phyloP scores from a whole-genome alignment of 1,139 yeast genomes.

The Lodderomyces parapsilosis region DNA sequence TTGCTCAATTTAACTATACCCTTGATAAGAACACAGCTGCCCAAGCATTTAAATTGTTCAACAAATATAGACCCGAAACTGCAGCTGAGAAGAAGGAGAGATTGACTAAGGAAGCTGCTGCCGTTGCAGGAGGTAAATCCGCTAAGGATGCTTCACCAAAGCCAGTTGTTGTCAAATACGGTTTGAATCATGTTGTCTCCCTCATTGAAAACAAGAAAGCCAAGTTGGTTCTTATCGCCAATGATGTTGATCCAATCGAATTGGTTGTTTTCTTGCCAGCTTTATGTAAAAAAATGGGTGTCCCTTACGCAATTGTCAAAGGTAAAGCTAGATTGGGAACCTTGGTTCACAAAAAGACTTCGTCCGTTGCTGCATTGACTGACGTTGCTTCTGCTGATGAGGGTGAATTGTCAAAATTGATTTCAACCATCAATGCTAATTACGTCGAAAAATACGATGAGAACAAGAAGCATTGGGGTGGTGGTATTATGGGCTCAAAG shows the following conservation, averaged over 20 bases:
- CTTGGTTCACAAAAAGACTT: constrained; percentile 94
- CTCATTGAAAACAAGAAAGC: constrained; percentile 98
- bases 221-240: constrained; percentile 92
- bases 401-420: constrained; percentile 87
- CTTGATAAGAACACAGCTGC: constrained; percentile 98
- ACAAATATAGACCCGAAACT: constrained; percentile 99
- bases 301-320: constrained; percentile 97
- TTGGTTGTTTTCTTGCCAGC: constrained; percentile 96
- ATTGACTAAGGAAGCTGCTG: constrained; percentile 98
- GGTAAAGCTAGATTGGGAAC: constrained; percentile 99
- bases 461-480: constrained; percentile 99
- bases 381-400: constrained; percentile 94
- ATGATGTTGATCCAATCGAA: constrained; percentile 98
- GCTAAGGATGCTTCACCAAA: constrained; percentile 94
- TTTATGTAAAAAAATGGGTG: constrained; percentile 98
- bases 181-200: constrained; percentile 97
- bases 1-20: constrained; percentile 92
- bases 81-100: constrained; percentile 97
- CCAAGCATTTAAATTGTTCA: constrained; percentile 92
- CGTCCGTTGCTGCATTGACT: constrained; percentile 95
- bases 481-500: constrained; percentile 96
- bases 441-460: constrained; percentile 92
- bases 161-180: constrained; percentile 95
- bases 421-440: constrained; percentile 91
- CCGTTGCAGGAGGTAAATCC: constrained; percentile 95